phyloP scores from a whole-genome alignment of 2,329 filamentous ascomycete species.

The Monosporascus sp. region DNA sequence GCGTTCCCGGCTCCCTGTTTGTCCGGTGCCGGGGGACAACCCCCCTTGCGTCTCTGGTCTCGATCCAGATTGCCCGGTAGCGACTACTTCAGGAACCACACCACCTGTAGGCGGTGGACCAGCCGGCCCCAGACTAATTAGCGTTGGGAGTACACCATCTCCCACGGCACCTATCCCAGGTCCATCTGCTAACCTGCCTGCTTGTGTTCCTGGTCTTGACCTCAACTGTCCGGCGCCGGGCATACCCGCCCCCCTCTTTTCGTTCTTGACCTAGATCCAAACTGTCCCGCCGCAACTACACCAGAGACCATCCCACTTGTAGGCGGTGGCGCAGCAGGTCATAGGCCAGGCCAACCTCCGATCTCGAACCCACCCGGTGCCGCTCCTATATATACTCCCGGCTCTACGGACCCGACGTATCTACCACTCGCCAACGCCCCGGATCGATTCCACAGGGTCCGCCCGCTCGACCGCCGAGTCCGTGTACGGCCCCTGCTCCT shows the following conservation, averaged over 20 bases:
- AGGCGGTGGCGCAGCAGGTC: conserved; percentile 3
- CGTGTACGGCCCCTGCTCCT: neutral
- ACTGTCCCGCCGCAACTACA: conserved; percentile 6
- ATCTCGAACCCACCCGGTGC: conserved; percentile 4
- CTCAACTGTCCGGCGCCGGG: too few relatives aligned
- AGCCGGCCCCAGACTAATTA: too few relatives aligned
- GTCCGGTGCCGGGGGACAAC: conserved; percentile 5
- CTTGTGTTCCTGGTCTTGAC: too few relatives aligned
- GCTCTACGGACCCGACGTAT: conserved; percentile 5
- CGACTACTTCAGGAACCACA: conserved; percentile 1
- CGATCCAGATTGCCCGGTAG: conserved; percentile 7
- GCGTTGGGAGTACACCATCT: too few relatives aligned
- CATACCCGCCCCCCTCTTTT: too few relatives aligned
- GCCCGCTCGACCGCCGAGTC: neutral
- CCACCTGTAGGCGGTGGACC: too few relatives aligned
- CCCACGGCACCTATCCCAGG: too few relatives aligned
- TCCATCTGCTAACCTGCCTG: too few relatives aligned
- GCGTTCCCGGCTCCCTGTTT: conserved; percentile 1
- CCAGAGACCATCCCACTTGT: conserved; percentile 1
- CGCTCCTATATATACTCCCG: conserved; percentile 2
- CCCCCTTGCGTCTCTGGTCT: conserved; percentile 7
- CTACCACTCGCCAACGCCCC: neutral
- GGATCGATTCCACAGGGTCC: neutral
- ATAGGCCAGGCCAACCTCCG: conserved; percentile 3
- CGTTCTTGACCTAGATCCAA: conserved; percentile 2